A percentile compares a stretch with the other conserved stretches of the same genome.
Evolutionary conservation across 331 rosid genomes (phyloP).

Genomic region (Pyrus hybrid): DNA sequence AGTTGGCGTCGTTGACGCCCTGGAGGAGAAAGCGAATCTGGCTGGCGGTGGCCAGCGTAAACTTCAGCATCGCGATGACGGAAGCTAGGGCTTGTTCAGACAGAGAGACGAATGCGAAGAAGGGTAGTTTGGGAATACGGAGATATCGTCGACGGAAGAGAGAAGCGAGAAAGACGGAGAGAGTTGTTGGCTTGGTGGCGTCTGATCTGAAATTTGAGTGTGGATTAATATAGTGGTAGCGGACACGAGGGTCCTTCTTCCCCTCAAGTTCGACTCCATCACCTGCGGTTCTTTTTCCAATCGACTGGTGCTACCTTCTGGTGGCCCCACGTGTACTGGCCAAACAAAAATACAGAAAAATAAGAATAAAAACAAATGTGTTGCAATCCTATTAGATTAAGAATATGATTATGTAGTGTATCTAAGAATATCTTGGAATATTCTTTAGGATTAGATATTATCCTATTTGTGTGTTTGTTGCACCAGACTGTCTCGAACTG

Average conservation of each 20-base stretch:
- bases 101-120: background rate
- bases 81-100: slow-evolving; percentile 32
- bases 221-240: background rate
- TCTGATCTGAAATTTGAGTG: background rate
- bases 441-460: too few species aligned
- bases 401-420: too few species aligned
- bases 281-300: background rate
- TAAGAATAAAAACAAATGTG: too few species aligned
- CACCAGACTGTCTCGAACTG: too few species aligned
- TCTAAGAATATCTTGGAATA: too few species aligned
- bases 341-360: too few species aligned
- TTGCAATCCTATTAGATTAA: too few species aligned
- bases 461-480: too few species aligned
- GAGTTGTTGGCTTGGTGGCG: background rate
- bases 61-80: slow-evolving; percentile 42
- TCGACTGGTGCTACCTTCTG: background rate
- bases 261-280: background rate
- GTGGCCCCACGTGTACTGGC: background rate
- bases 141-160: background rate
- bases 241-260: background rate
- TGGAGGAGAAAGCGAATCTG: slow-evolving; percentile 87
- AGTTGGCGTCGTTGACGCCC: slow-evolving; percentile 60
- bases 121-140: background rate
- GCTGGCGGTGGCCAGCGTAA: slow-evolving; percentile 49
- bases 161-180: background rate